Evolutionary conservation across 257 asterid genomes (phyloP), one percentile per base, ranked within the genome.

Genomic region (Lavandula angustifolia): DNA sequence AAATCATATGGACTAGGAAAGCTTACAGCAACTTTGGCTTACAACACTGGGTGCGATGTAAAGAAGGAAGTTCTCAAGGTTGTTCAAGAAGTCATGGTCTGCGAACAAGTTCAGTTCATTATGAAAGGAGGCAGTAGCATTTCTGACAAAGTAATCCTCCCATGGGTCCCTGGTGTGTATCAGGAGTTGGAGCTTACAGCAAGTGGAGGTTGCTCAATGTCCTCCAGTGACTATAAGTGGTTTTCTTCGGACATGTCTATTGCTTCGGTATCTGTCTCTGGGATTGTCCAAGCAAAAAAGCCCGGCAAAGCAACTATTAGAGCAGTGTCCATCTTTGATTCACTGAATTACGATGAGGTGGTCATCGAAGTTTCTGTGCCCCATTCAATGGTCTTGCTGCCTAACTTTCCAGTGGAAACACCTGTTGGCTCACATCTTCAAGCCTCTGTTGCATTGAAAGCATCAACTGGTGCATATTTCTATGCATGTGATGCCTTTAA

Each of bases 71-170:
- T 80, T 73, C 73, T 92, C 69, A 88, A 83, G 77, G 92, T 85
- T 73, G 84, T 78, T 68, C 96, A 92, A 74, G 98, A 92, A 80
- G 81, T 92, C 60, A 92, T 89, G 95, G 96, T 88, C 4, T 92
- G 98, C 54, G 89, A 86, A 68, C 87, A 76, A 80, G 95, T 92
- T 74, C 76, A 77, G 72, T 86, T 92, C 77, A 62, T 50, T 54
- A 70, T 38, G 73, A 78, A 75, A 29, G 76, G 72, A 55, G 79
- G 70, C 50, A 62, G 69, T 44, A 70, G 60, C 63, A 73, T 62
- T 56, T 68, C 82, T 35, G 44, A 18, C 66, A 70, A 75, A 69
- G 72, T 86, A 70, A 78, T 78, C 78, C 95, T 92, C 62, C 98
- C 98, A 5, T 88, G 94, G 95, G 85, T 80, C 52, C 82, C 92